These are phyloP conservation scores for Spatholobus suberectus DNA, from an alignment of 306 rosid genomes.

Conservation along the genomic window DNA sequence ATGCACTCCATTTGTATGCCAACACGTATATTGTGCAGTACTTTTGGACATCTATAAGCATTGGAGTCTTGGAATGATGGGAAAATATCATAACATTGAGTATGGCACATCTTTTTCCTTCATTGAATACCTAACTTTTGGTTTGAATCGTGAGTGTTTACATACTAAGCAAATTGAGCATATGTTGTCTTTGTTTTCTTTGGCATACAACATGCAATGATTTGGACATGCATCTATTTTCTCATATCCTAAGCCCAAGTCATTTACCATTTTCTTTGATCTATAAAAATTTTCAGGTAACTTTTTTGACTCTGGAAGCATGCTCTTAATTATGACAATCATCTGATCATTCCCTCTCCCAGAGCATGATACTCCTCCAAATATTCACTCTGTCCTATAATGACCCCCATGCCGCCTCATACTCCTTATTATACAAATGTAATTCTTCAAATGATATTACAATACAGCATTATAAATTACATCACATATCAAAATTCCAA, in stretches of 20 bases:
- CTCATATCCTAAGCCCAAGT: not conserved
- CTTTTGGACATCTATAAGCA: not conserved
- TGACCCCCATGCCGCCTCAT: not conserved
- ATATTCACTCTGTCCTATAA: not conserved
- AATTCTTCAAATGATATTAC: too few relatives aligned
- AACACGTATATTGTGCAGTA: not conserved
- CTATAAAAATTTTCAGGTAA: not conserved
- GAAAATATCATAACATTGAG: not conserved
- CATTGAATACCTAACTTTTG: not conserved
- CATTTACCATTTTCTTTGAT: not conserved
- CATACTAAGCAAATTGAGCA: not conserved
- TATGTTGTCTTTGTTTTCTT: not conserved
- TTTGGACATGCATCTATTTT: not conserved
- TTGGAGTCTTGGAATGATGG: not conserved
- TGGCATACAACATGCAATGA: too few relatives aligned
- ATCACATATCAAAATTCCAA: too few relatives aligned
- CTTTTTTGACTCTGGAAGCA: not conserved
- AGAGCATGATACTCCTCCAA: not conserved
- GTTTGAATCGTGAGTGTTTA: not conserved
- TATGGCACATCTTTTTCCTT: too few relatives aligned
- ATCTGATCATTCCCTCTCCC: not conserved
- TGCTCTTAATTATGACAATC: constrained; percentile 14
- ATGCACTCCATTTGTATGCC: constrained; percentile 17
- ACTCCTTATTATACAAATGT: too few relatives aligned
- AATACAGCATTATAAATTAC: too few relatives aligned